Evolutionary conservation across 1,139 yeast species (phyloP).

Genomic region (Yamadazyma atlantica): DNA sequence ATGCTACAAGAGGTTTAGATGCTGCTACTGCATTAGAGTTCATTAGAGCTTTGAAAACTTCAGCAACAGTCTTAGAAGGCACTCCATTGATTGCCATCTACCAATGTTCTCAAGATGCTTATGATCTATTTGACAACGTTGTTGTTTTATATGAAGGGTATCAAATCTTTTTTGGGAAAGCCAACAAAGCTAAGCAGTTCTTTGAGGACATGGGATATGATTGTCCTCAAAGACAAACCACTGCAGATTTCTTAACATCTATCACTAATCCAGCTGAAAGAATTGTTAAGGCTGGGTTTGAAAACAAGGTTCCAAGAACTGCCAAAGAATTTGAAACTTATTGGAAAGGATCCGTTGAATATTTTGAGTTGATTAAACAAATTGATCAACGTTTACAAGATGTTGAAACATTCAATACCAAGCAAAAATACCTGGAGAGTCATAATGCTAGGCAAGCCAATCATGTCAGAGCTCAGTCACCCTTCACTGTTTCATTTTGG

Average conservation of each 20-base stretch:
- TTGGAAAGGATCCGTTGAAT: slow-evolving; percentile 65
- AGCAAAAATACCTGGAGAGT: slow-evolving; percentile 38
- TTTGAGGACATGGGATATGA: slow-evolving; percentile 50
- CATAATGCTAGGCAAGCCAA: slow-evolving; percentile 61
- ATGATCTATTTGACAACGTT: slow-evolving; percentile 68
- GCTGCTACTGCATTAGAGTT: slow-evolving; percentile 70
- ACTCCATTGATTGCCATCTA: slow-evolving; percentile 77
- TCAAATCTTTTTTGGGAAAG: slow-evolving; percentile 73
- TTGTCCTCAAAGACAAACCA: slow-evolving; percentile 75
- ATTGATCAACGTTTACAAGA: slow-evolving; percentile 32
- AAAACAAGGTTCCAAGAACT: slow-evolving; percentile 52
- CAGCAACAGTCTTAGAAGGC: slow-evolving; percentile 58
- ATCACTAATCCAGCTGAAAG: slow-evolving; percentile 75
- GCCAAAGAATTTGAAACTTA: slow-evolving; percentile 64
- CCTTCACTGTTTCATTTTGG: slow-evolving; percentile 63
- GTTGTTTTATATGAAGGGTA: slow-evolving; percentile 73
- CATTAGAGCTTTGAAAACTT: slow-evolving; percentile 62
- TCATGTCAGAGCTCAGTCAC: slow-evolving; percentile 50
- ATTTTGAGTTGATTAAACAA: slow-evolving; percentile 27
- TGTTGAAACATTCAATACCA: slow-evolving; percentile 17
- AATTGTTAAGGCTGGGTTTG: slow-evolving; percentile 49
- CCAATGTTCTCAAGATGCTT: slow-evolving; percentile 80
- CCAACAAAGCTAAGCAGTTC: slow-evolving; percentile 43
- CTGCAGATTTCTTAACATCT: slow-evolving; percentile 81
- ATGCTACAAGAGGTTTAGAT: slow-evolving; percentile 62